Percentiles rank a stretch among this genome's conserved stretches.
Conservation (phyloP, 352 stramenopile genomes). For the Elongisporangium undulatum region DNA sequence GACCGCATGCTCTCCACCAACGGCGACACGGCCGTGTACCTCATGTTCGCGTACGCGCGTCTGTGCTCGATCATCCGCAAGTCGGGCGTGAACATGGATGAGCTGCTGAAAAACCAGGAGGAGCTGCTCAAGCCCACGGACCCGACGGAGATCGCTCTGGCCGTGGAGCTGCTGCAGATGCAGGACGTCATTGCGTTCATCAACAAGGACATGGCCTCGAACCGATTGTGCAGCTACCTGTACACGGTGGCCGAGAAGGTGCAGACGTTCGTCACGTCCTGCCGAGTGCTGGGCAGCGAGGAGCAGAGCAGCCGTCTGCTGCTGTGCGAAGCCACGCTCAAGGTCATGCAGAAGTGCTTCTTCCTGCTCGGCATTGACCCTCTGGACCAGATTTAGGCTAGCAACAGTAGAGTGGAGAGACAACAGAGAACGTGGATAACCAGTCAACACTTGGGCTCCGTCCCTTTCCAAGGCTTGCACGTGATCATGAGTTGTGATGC, state of each 20-base stretch:
- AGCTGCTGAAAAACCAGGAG: constrained; percentile 44
- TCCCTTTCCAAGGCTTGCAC: neutral
- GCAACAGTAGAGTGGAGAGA: neutral
- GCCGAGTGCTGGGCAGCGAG: constrained; percentile 93
- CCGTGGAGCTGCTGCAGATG: constrained; percentile 95
- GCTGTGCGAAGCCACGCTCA: constrained; percentile 93
- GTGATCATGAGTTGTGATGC: neutral
- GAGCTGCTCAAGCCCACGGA: constrained; percentile 67
- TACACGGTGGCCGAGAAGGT: constrained; percentile 97
- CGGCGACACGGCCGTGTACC: constrained; percentile 99
- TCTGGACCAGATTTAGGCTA: constrained; percentile 91
- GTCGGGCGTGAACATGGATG: constrained; percentile 82
- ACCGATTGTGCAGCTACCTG: constrained; percentile 98
- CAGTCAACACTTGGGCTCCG: too few species aligned
- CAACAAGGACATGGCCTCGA: constrained; percentile 94
- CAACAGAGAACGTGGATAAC: neutral
- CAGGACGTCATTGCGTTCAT: constrained; percentile 94
- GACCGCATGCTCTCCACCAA: constrained; percentile 99
- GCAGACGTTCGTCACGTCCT: constrained; percentile 98
- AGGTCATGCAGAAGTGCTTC: constrained; percentile 95
- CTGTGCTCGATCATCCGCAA: constrained; percentile 97
- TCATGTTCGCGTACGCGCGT: constrained; percentile 99
- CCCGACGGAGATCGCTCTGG: constrained; percentile 88
- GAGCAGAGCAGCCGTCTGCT: constrained; percentile 96
- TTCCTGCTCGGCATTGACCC: constrained; percentile 91